Percentiles rank a stretch among this genome's conserved stretches.
phyloP scores from a whole-genome alignment of 2,329 filamentous ascomycete genomes.

The Tolypocladium cylindrosporum region DNA sequence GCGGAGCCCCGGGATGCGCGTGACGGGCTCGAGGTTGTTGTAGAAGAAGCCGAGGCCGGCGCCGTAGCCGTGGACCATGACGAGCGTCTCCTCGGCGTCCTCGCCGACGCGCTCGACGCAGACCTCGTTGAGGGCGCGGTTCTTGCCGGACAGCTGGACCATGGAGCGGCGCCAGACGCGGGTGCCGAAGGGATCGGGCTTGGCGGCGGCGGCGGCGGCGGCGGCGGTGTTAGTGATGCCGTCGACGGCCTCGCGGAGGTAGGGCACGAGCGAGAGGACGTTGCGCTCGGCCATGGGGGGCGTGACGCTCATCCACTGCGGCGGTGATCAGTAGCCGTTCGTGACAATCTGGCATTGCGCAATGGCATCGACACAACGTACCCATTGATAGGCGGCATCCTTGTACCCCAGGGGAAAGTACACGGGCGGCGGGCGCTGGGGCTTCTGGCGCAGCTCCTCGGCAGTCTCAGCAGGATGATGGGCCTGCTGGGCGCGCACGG shows the following conservation, averaged over 20 bases:
- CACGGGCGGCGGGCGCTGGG: slow-evolving; percentile 17
- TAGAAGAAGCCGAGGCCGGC: slow-evolving; percentile 97
- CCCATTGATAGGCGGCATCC: slow-evolving; percentile 87
- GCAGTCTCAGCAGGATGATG: slow-evolving; percentile 9
- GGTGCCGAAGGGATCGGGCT: slow-evolving; percentile 71
- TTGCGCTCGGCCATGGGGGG: slow-evolving; percentile 77
- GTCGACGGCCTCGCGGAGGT: slow-evolving; percentile 67
- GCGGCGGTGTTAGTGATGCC: slow-evolving; percentile 37
- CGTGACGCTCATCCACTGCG: slow-evolving; percentile 74
- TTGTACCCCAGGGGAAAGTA: slow-evolving; percentile 87
- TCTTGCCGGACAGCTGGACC: slow-evolving; percentile 74
- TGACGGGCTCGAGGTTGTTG: slow-evolving; percentile 89
- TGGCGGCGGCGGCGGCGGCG: slow-evolving; percentile 25
- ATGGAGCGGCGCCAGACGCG: slow-evolving; percentile 79
- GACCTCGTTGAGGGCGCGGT: slow-evolving; percentile 86
- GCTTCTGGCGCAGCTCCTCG: slow-evolving; percentile 15
- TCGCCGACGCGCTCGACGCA: slow-evolving; percentile 78
- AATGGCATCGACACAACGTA: slow-evolving; percentile 25
- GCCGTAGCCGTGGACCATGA: slow-evolving; percentile 95
- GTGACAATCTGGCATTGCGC: slow-evolving; percentile 7
- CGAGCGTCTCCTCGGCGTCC: slow-evolving; percentile 70
- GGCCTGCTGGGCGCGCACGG: slow-evolving; percentile 11
- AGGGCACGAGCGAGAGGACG: slow-evolving; percentile 78
- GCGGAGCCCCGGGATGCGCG: slow-evolving; percentile 70
- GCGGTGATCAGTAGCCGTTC: not conserved